Evolutionary conservation across 768 basidiomycete species (phyloP).

Genomic region (Sporobolomyces roseus): DNA sequence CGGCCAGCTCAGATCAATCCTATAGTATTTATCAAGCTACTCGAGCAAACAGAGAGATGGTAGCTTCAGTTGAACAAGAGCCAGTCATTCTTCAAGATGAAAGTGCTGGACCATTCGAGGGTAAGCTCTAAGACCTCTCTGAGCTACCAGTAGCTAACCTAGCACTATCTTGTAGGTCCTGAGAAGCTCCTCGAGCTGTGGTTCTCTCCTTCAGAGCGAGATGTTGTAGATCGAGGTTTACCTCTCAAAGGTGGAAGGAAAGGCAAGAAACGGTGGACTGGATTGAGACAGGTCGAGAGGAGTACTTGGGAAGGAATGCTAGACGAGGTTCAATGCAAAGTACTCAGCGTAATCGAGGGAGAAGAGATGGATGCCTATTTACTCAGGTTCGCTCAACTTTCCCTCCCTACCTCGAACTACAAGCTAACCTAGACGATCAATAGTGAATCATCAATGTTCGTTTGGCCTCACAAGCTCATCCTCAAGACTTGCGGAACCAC

Average conservation of each 20-base stretch:
- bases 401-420: background rate
- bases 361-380: slow-evolving; percentile 92
- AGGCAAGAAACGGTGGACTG: slow-evolving; percentile 57
- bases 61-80: too few relatives aligned
- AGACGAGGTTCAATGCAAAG: slow-evolving; percentile 91
- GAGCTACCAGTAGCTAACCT: too few relatives aligned
- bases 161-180: slow-evolving; percentile 36
- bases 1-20: too few relatives aligned
- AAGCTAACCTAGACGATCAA: too few relatives aligned
- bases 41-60: too few relatives aligned
- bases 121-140: too few relatives aligned
- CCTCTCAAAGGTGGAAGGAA: slow-evolving; percentile 23
- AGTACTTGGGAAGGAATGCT: slow-evolving; percentile 94
- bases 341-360: slow-evolving; percentile 83
- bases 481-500: slow-evolving; percentile 99
- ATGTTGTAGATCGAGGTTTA: slow-evolving; percentile 43
- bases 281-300: slow-evolving; percentile 71
- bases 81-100: too few relatives aligned
- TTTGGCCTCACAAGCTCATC: slow-evolving; percentile 90
- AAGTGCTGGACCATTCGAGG: too few relatives aligned
- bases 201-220: slow-evolving; percentile 76
- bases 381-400: slow-evolving; percentile 64
- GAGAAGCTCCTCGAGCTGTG: slow-evolving; percentile 77
- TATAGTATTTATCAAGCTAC: too few relatives aligned
- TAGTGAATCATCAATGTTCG: slow-evolving; percentile 96